Percentiles rank a stretch among this genome's conserved stretches.
phyloP scores from a whole-genome alignment of 768 basidiomycete genomes.

The Tylopilus intermedius region DNA sequence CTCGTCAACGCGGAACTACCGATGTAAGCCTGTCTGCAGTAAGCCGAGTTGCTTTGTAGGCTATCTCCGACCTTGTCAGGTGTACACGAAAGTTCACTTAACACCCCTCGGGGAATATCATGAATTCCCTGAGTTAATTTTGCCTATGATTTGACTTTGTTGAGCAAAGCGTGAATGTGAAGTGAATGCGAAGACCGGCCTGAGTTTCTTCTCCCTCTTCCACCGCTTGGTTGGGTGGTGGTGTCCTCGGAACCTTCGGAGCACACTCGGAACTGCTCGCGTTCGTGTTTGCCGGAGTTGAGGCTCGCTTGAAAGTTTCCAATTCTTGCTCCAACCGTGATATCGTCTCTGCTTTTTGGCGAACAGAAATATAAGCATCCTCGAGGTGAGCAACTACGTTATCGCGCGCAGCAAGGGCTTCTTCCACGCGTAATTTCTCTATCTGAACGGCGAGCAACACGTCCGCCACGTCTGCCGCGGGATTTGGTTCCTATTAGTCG shows the following conservation, averaged over 20 bases:
- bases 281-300: conserved; percentile 21
- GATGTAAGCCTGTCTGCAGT: conserved; percentile 14
- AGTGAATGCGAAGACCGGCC: not conserved
- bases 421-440: conserved; percentile 47
- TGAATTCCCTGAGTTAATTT: not conserved
- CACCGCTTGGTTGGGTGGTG: not conserved
- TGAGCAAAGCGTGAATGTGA: not conserved
- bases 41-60: conserved; percentile 27
- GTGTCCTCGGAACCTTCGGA: not conserved
- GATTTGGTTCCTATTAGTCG: not conserved
- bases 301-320: conserved; percentile 23
- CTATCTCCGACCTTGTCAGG: conserved; percentile 21
- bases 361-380: conserved; percentile 55
- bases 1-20: conserved; percentile 6
- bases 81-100: conserved; percentile 9
- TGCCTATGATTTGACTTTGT: not conserved
- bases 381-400: conserved; percentile 52
- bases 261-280: not conserved
- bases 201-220: conserved; percentile 1
- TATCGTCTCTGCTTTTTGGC: conserved; percentile 54
- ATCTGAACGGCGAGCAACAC: conserved; percentile 52
- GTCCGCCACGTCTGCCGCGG: conserved; percentile 31
- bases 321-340: conserved; percentile 43
- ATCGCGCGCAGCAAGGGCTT: conserved; percentile 62
- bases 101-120: not conserved